These are phyloP conservation scores for Daldinia caldariorum DNA, from an alignment of 495 filamentous ascomycete species.

Conservation along the genomic window DNA sequence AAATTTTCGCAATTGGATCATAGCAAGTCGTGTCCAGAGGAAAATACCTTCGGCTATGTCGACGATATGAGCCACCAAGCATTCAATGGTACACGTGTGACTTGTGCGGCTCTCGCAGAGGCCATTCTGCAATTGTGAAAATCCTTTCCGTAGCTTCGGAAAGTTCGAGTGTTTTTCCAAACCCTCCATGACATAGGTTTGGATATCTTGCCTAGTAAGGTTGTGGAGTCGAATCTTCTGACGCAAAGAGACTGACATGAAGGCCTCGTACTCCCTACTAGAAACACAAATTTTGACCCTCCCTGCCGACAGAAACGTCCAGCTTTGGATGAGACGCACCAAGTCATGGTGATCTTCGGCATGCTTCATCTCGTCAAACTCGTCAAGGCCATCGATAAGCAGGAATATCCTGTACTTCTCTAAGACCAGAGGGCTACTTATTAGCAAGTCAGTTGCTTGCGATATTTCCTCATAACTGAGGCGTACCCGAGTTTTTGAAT, in stretches of 20 bases:
- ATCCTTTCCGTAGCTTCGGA: not conserved
- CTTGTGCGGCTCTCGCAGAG: not conserved
- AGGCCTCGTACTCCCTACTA: constrained; percentile 1
- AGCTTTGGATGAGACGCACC: not conserved
- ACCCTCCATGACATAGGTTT: not conserved
- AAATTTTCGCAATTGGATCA: not conserved
- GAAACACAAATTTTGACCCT: not conserved
- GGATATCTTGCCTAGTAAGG: not conserved
- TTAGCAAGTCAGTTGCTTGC: not conserved
- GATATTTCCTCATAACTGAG: not conserved
- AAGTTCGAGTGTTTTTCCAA: not conserved
- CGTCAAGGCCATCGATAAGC: not conserved
- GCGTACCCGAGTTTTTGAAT: not conserved
- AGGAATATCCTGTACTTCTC: not conserved
- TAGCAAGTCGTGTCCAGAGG: not conserved
- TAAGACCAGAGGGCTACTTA: not conserved
- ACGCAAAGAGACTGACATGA: not conserved
- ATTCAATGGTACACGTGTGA: not conserved
- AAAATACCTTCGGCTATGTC: not conserved
- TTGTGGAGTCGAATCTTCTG: not conserved
- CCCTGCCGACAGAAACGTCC: not conserved
- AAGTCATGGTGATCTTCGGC: not conserved
- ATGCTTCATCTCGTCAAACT: not conserved
- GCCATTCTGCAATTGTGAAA: not conserved
- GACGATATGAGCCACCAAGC: not conserved